These are phyloP conservation scores for Buxus sempervirens DNA, from an alignment of 164 flowering plant genomes.

Conservation along the genomic window DNA sequence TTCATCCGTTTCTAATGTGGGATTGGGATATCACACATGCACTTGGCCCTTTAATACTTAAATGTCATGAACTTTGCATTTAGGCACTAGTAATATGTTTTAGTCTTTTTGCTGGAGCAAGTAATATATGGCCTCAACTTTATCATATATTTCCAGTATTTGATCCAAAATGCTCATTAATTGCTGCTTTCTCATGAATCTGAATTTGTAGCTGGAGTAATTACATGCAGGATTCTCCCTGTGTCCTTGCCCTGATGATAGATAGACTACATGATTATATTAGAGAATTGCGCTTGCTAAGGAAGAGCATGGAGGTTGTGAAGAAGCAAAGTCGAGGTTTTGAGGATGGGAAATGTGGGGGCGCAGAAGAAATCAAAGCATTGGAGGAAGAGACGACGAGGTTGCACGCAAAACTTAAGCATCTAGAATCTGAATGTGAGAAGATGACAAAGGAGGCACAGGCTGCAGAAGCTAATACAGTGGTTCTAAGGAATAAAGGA, in stretches of 20 bases:
- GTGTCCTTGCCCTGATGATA: constrained; percentile 65
- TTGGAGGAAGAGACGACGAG: constrained; percentile 38
- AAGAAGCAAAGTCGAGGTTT: constrained; percentile 44
- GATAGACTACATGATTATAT: constrained; percentile 80
- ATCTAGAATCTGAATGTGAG: constrained; percentile 50
- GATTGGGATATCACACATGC: no score
- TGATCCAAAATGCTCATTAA: not conserved
- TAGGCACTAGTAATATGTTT: no score
- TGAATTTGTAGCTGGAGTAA: not conserved
- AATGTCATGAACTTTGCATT: no score
- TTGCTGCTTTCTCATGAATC: not conserved
- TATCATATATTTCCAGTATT: no score
- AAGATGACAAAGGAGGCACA: constrained; percentile 42
- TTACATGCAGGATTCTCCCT: constrained; percentile 49
- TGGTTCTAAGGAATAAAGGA: constrained; percentile 60
- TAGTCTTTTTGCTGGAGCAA: no score
- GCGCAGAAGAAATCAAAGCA: constrained; percentile 37
- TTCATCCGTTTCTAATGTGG: no score
- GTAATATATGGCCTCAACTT: no score
- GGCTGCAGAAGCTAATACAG: constrained; percentile 52
- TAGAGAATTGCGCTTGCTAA: constrained; percentile 61
- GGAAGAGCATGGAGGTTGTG: constrained; percentile 58
- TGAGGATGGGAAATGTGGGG: constrained; percentile 42
- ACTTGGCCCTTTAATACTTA: no score
- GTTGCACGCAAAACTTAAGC: constrained; percentile 34